A percentile compares a stretch with the other conserved stretches of the same genome.
phyloP scores from a whole-genome alignment of 768 basidiomycete genomes.

The Suillus fuscotomentosus region DNA sequence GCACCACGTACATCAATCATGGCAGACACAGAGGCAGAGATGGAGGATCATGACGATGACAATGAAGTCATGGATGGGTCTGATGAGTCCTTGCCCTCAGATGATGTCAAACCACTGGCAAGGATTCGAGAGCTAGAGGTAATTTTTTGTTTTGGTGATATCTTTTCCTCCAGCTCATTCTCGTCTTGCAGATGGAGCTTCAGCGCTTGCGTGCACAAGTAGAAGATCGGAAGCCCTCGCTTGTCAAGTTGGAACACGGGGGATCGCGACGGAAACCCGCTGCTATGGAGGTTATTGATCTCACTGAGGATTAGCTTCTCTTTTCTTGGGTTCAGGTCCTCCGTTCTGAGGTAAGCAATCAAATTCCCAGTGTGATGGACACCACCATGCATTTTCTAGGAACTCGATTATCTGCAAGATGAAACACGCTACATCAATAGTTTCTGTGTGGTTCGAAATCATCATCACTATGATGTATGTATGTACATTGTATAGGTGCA shows the following conservation, averaged over 20 bases:
- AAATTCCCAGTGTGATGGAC: neutral
- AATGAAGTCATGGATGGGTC: neutral
- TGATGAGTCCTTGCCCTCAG: neutral
- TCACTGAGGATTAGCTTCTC: neutral
- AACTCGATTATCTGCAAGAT: neutral
- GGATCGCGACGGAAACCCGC: neutral
- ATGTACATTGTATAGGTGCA: neutral
- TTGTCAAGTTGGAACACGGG: constrained; percentile 14
- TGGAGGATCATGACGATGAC: neutral
- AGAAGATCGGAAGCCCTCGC: constrained; percentile 17
- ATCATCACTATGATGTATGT: neutral
- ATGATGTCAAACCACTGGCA: neutral
- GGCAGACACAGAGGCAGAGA: neutral
- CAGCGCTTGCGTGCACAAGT: constrained; percentile 18
- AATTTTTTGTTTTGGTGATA: neutral
- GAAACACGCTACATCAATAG: neutral
- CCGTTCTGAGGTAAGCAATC: neutral
- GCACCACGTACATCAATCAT: constrained; percentile 10
- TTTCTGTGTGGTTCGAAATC: neutral
- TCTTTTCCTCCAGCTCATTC: neutral
- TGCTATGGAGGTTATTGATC: neutral
- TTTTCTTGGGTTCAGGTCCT: neutral
- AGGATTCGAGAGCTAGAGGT: neutral
- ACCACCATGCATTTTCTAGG: neutral
- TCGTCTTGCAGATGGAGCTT: constrained; percentile 14